Base-by-base conservation (phyloP, 169 alveolate species). In the Cryptosporidium tyzzeri region DNA sequence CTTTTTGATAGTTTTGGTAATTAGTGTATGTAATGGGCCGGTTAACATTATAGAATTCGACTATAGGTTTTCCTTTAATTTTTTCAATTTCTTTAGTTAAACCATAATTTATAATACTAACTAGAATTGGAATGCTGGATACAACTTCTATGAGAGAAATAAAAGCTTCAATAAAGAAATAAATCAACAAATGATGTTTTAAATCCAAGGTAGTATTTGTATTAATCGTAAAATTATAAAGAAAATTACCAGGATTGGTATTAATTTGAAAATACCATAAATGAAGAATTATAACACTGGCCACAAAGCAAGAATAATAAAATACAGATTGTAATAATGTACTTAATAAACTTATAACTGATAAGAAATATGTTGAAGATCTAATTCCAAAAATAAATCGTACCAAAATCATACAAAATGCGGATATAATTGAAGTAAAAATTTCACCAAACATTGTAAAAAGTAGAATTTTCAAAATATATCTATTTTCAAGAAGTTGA, bases 341-440 rank as follows among this genome's bases (percentile, higher is more conserved):
- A 35, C 44, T 58, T 61, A 74, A 16, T 14, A 74, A 35, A n/a
- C 86, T 61, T 21, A 61, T 61, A 6, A 59, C 39, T n/a, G 86
- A 53, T 55, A 74, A 23, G 58, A 59, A 74, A 39, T 74, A 39
- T 35, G 45, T 16, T 18, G 62, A 58, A n/a, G 86, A 53, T 74
- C 86, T 74, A 16, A 74, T 53, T 35, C 86, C 86, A 74, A 68
- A 74, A 16, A 74, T n/a, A 4, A 58, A 29, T 31, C 86, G 71
- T 21, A 74, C 71, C 10, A 58, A 37, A 29, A 74, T 48, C 50
- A 74, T 58, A n/a, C 51, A 51, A 3, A 74, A 21, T 10, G 44
- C 39, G 14, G 61, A 55, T 1, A 16, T 6, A 3, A 53, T 2
- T 9, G 51, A 61, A 51, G 58, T 59, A 35, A 74, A 10, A 8